These are phyloP conservation scores for Dothidotthia symphoricarpi DNA, from an alignment of 2,329 filamentous ascomycete genomes.

Conservation along the genomic window DNA sequence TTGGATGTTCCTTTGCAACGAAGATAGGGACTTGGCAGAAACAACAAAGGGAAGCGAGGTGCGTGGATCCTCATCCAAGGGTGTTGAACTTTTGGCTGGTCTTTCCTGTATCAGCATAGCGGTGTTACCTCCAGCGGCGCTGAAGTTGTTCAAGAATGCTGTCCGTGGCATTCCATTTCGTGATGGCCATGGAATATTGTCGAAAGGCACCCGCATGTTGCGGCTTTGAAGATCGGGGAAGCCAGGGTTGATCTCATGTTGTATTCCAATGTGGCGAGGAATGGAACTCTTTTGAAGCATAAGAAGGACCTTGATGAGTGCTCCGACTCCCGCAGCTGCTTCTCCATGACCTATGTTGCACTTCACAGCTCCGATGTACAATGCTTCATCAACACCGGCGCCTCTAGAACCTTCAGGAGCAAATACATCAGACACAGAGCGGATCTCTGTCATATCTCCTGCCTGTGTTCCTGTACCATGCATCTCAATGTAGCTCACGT, in stretches of 20 bases:
- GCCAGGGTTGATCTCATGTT: conserved; percentile 20
- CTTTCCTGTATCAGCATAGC: conserved; percentile 19
- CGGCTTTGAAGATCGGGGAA: conserved; percentile 17
- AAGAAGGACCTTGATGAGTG: conserved; percentile 35
- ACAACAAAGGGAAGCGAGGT: not conserved
- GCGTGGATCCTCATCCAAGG: not conserved
- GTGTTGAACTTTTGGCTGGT: not conserved
- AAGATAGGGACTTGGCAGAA: not conserved
- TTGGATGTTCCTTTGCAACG: conserved; percentile 10
- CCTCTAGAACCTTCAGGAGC: not conserved
- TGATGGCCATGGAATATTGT: too few species aligned
- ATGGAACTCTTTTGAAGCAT: conserved; percentile 13
- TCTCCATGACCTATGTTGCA: conserved; percentile 36
- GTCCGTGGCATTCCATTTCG: conserved; percentile 5
- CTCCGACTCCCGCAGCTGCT: conserved; percentile 25
- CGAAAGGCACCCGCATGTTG: conserved; percentile 17
- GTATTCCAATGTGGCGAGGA: conserved; percentile 29
- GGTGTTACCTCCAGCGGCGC: conserved; percentile 39
- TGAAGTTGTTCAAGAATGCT: conserved; percentile 34
- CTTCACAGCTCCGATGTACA: conserved; percentile 30
- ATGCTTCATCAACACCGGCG: conserved; percentile 2
- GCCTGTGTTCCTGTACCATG: conserved; percentile 33
- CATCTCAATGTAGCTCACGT: conserved; percentile 25
- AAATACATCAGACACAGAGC: conserved; percentile 13
- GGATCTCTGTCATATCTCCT: conserved; percentile 21